Percentiles rank a stretch among this genome's conserved stretches.
Evolutionary conservation across 495 filamentous ascomycete genomes (phyloP).

Genomic region (Hypoxylon intermedium): DNA sequence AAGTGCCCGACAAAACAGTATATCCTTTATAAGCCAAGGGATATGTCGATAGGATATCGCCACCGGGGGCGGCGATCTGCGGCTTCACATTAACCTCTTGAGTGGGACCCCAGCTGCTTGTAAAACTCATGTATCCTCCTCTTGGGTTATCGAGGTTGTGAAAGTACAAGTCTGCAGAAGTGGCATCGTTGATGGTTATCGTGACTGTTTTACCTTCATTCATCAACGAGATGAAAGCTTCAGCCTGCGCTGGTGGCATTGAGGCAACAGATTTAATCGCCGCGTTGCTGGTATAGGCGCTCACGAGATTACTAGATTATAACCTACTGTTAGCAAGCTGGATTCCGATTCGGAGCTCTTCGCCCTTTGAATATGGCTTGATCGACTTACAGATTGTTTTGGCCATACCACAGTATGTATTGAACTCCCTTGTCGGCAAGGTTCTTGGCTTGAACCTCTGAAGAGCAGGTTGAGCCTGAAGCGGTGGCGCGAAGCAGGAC

Average conservation of each 20-base stretch:
- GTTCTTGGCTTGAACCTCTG: conserved; percentile 52
- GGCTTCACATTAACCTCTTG: conserved; percentile 60
- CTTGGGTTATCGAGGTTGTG: conserved; percentile 43
- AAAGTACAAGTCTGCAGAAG: conserved; percentile 34
- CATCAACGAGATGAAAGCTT: conserved; percentile 44
- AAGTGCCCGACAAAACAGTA: conserved; percentile 59
- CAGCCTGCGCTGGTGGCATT: conserved; percentile 50
- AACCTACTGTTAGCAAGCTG: conserved; percentile 44
- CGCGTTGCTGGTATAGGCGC: conserved; percentile 25
- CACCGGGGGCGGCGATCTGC: conserved; percentile 57
- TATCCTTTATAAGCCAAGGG: conserved; percentile 54
- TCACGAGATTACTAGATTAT: conserved; percentile 34
- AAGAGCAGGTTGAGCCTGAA: conserved; percentile 46
- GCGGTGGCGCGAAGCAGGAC: conserved; percentile 58
- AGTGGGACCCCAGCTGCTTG: conserved; percentile 61
- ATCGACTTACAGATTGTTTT: not conserved
- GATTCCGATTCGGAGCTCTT: not conserved
- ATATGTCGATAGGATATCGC: conserved; percentile 61
- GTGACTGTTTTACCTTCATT: conserved; percentile 42
- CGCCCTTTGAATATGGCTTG: not conserved
- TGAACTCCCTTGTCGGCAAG: conserved; percentile 56
- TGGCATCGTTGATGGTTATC: conserved; percentile 45
- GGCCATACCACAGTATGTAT: conserved; percentile 57
- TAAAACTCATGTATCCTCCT: conserved; percentile 52
- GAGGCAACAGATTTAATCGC: conserved; percentile 40